Conservation (phyloP, 108 stramenopile genomes). For the Nitzschia inconspicua region DNA sequence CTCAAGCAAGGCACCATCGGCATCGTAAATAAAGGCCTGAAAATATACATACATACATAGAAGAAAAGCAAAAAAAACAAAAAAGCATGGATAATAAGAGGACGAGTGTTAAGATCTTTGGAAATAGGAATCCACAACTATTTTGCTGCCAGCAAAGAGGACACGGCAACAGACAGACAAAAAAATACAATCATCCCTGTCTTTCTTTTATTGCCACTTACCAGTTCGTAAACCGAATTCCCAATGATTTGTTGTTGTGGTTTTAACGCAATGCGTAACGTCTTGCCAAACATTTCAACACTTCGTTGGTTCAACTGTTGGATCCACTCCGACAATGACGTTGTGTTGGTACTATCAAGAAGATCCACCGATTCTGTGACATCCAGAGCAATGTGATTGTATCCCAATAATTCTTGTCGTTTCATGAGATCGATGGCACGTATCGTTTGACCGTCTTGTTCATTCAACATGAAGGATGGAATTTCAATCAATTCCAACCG, state of each 20-base stretch:
- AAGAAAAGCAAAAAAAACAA: too few species aligned
- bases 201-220: too few species aligned
- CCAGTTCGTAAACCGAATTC: too few species aligned
- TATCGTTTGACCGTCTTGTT: constrained; percentile 56
- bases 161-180: too few species aligned
- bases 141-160: too few species aligned
- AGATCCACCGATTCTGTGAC: constrained; percentile 36
- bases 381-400: constrained; percentile 83
- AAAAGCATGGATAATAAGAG: too few species aligned
- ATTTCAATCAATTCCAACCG: constrained; percentile 83
- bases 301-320: constrained; percentile 59
- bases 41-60: too few species aligned
- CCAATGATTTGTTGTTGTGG: constrained; percentile 74
- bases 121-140: too few species aligned
- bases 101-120: too few species aligned
- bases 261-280: constrained; percentile 60
- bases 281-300: constrained; percentile 55
- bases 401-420: constrained; percentile 64
- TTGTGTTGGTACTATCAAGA: not conserved
- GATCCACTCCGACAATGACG: constrained; percentile 42
- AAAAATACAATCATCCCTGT: too few species aligned
- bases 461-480: constrained; percentile 63
- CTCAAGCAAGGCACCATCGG: constrained; percentile 80
- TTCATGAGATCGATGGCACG: constrained; percentile 68
- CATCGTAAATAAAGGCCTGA: constrained; percentile 84